Evolutionary conservation across 2,329 filamentous ascomycete genomes (phyloP), one percentile per base, ranked within the genome.

Genomic region (Aspergillus sp.): DNA sequence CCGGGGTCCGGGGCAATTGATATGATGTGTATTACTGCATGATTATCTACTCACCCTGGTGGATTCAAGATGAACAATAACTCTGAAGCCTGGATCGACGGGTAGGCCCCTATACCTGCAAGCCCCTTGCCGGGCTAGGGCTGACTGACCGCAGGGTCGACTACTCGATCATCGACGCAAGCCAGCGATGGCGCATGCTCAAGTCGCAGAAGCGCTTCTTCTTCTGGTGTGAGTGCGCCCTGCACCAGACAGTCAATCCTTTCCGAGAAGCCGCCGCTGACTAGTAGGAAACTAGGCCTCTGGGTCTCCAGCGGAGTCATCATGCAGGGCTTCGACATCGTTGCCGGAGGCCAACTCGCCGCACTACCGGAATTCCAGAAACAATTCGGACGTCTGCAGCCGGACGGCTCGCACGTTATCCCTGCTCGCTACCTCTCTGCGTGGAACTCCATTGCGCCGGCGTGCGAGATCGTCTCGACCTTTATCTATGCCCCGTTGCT

Each of bases 321-420:
- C 25, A 76, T 76, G 73, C 69, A 69, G 47, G 74, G 74, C 17
- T 74, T 68, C 46, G 72, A 74, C 58, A 62, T 66, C 23, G 72
- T 74, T n/a, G 66, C 68, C 31, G 72, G 72, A 25, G 69, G 72
- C 46, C 72, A 75, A 60, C 68, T 75, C 11, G 73, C 72, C 11
- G 67, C 72, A 13, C 54, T 75, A 15, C 70, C 72, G 7, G 69
- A 64, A 52, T 74, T 74, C 51, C 60, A 56, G 34, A 61, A 68
- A 59, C 62, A 69, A 54, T 74, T 75, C 57, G 73, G 73, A 8
- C 54, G 62, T 19, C 64, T 55, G 9, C 66, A 70, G 58, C 30
- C 64, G 15, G 66, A 71, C 49, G 72, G 69, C 17, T 66, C 60
- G 47, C 66, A 71, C 38, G 56, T 76, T 15, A 72, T 76, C 57